Base-by-base conservation (phyloP, 805 yeast species). In the Sugiyamaella mastotermitis region DNA sequence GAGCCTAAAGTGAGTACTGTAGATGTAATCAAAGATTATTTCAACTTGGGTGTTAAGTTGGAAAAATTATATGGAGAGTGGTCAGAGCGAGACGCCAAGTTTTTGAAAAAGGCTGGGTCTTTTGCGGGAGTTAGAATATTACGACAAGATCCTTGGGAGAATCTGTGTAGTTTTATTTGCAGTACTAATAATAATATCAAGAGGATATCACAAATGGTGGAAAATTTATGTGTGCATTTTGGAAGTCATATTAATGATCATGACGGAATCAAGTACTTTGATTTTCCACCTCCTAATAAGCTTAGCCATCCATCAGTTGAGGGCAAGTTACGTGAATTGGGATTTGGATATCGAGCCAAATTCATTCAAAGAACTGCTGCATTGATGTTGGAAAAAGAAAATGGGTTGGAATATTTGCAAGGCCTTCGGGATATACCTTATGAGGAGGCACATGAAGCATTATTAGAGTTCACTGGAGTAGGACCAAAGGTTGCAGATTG, bases 401-500 rank as follows among this genome's bases (percentile, higher is more conserved):
- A 38, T 13, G 49, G 65, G 43, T 14, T 50, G 68, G 19, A 61
- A 3, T 41, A 31, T 32, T 23, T 51, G 13, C 16, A 25, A 10
- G 29, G 54, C 1, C 62, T 80, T 44, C 62, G 87, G 7, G 46
- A 57, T 1, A 54, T 62, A 27, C 56, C 68, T 2, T 76, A 78
- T 46, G 67, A 62, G 31, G 71, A 66, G 4, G 78, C 80, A 1
- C 82, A 78, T 44, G 65, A 68, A 5, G 76, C 70, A 34, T 61
- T 92, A 29, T 65, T 81, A 46, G 68, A 72, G 44, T 80, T 83
- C 49, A 67, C 73, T 3, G 98, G 98, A 1, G 96, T 92, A 0
- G 98, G 98, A 0, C 97, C 97, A 0, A 92, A 92, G 61, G 97
- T 92, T 1, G 97, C 98, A 0, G 98, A 92, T 51, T 92, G 98